These are phyloP conservation scores for Saksenaea vasiformis DNA, from an alignment of 371 early-diverging fungal genomes.

Conservation along the genomic window DNA sequence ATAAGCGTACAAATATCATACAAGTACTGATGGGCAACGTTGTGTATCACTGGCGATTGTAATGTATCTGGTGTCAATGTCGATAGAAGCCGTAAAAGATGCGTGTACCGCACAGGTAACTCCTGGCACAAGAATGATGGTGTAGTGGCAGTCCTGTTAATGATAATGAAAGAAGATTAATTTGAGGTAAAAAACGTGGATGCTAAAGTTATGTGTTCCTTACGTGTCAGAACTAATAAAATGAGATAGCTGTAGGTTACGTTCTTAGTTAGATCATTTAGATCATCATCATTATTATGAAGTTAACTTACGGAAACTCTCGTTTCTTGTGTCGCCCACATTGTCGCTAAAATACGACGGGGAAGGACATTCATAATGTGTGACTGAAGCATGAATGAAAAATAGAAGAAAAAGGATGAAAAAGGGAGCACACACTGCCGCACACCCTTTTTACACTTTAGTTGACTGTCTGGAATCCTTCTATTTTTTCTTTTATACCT, in stretches of 20 bases:
- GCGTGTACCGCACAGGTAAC: slow-evolving; percentile 65
- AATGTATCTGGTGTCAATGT: slow-evolving; percentile 28
- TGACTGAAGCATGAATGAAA: slow-evolving; percentile 34
- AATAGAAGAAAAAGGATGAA: not conserved
- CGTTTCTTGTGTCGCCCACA: slow-evolving; percentile 46
- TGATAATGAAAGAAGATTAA: not conserved
- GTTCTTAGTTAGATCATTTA: not conserved
- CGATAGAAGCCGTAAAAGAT: slow-evolving; percentile 53
- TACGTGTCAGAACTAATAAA: not conserved
- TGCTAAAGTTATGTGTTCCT: not conserved
- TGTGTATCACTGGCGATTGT: slow-evolving; percentile 24
- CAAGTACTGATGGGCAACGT: slow-evolving; percentile 35
- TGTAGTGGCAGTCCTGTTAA: slow-evolving; percentile 22
- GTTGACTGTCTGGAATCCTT: not conserved
- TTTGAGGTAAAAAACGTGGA: not conserved
- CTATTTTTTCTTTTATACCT: not conserved
- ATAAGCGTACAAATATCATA: slow-evolving; percentile 31
- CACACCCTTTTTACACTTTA: not conserved
- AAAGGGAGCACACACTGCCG: not conserved
- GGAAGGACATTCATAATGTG: slow-evolving; percentile 46
- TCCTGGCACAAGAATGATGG: slow-evolving; percentile 64
- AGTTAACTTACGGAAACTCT: slow-evolving; percentile 37
- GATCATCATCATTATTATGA: not conserved
- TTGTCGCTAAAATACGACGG: slow-evolving; percentile 32
- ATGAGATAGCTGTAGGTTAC: not conserved